phyloP scores from a whole-genome alignment of 805 yeast genomes.

The Myxozyma lipomycoides region DNA sequence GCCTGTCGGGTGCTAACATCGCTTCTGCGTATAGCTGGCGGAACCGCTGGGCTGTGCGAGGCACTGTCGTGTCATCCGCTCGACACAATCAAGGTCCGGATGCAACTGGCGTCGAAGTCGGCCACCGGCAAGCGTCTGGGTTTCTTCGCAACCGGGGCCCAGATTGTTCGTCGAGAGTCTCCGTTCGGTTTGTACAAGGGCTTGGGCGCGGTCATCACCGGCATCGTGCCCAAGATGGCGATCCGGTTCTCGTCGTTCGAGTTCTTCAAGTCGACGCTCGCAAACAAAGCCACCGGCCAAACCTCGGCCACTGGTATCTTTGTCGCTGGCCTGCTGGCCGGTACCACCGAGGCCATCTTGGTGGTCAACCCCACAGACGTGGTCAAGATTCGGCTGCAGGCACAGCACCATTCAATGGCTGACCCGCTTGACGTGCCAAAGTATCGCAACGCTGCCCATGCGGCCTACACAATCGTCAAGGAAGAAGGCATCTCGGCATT shows the following conservation, averaged over 20 bases:
- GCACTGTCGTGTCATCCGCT: slow-evolving; percentile 98
- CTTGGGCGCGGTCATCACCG: slow-evolving; percentile 93
- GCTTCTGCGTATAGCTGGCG: slow-evolving; percentile 95
- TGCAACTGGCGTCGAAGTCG: slow-evolving; percentile 58
- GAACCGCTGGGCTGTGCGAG: slow-evolving; percentile 94
- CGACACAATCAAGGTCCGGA: slow-evolving; percentile 94
- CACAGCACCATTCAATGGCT: slow-evolving; percentile 85
- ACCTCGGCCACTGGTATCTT: slow-evolving; percentile 73
- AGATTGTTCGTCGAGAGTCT: slow-evolving; percentile 75
- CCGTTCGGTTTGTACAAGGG: slow-evolving; percentile 89
- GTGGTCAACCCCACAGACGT: slow-evolving; percentile 98
- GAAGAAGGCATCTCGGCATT: slow-evolving; percentile 89
- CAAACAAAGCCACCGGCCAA: slow-evolving; percentile 37
- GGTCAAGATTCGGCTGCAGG: slow-evolving; percentile 91
- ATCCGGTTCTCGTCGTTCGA: slow-evolving; percentile 93
- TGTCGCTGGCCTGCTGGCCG: slow-evolving; percentile 94
- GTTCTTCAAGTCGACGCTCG: slow-evolving; percentile 67
- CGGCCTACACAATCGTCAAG: slow-evolving; percentile 71
- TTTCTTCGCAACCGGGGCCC: slow-evolving; percentile 72
- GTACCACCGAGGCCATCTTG: slow-evolving; percentile 89
- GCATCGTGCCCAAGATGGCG: slow-evolving; percentile 98
- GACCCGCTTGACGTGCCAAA: slow-evolving; percentile 79
- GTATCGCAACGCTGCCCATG: slow-evolving; percentile 90
- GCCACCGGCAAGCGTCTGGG: slow-evolving; percentile 68
- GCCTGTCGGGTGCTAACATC: background rate